Conservation (phyloP, 2,329 filamentous ascomycete genomes). For the Esteya vermicola region DNA sequence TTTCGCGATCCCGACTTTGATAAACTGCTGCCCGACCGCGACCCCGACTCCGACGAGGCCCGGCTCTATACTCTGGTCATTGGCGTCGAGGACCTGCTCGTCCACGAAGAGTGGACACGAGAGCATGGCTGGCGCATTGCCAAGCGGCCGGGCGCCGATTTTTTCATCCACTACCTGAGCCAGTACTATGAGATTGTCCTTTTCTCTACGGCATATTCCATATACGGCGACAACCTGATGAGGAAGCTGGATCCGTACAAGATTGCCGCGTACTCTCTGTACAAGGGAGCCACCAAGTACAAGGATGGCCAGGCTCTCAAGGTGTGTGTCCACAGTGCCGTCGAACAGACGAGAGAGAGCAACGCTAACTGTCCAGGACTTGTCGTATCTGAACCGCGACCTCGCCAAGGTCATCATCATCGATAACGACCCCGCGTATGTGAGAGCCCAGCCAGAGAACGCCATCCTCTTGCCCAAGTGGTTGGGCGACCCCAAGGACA, state of each 20-base stretch:
- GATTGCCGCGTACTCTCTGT: slow-evolving; percentile 89
- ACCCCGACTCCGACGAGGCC: slow-evolving; percentile 64
- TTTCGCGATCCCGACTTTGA: slow-evolving; percentile 94
- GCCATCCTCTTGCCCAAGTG: slow-evolving; percentile 84
- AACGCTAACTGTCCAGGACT: slow-evolving; percentile 44
- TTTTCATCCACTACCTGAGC: slow-evolving; percentile 90
- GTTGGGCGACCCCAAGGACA: slow-evolving; percentile 72
- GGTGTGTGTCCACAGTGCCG: slow-evolving; percentile 32
- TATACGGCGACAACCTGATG: slow-evolving; percentile 73
- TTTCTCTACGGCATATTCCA: slow-evolving; percentile 79
- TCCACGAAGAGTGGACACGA: slow-evolving; percentile 88
- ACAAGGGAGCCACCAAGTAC: slow-evolving; percentile 92
- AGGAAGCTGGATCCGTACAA: slow-evolving; percentile 91
- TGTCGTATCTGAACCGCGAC: slow-evolving; percentile 92
- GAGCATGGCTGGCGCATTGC: slow-evolving; percentile 92
- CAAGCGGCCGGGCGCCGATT: slow-evolving; percentile 89
- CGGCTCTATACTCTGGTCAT: slow-evolving; percentile 87
- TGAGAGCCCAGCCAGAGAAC: slow-evolving; percentile 88
- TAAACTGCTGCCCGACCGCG: slow-evolving; percentile 74
- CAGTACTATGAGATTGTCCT: slow-evolving; percentile 97
- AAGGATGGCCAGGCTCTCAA: slow-evolving; percentile 94
- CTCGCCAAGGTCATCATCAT: slow-evolving; percentile 90
- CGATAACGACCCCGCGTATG: slow-evolving; percentile 71
- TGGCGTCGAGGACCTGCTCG: slow-evolving; percentile 81
- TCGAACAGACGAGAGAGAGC: background rate